Conservation (phyloP, 2,329 filamentous ascomycete species). For the Rhinocladiella similis region DNA sequence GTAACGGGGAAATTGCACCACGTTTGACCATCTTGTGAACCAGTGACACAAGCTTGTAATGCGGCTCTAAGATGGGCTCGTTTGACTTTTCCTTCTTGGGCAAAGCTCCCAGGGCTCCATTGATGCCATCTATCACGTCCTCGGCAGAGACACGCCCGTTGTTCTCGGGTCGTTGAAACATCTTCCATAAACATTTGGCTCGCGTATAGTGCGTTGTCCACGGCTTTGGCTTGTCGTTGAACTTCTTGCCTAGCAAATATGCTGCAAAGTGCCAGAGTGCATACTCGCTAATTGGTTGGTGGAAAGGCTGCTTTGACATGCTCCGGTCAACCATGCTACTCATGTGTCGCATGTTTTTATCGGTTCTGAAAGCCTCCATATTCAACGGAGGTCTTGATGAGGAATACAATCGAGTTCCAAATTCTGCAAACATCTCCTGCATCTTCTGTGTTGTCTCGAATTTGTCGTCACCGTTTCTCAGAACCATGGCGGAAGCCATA, state of each 20-base stretch:
- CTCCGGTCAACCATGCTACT: constrained; percentile 54
- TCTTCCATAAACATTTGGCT: constrained; percentile 72
- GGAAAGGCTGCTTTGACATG: constrained; percentile 60
- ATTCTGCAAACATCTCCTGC: constrained; percentile 67
- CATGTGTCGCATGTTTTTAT: constrained; percentile 62
- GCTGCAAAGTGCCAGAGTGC: constrained; percentile 66
- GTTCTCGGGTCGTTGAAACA: constrained; percentile 52
- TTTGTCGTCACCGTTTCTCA: constrained; percentile 56
- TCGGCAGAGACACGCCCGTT: constrained; percentile 38
- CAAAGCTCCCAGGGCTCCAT: constrained; percentile 60
- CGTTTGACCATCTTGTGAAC: constrained; percentile 74
- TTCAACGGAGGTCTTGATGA: constrained; percentile 67
- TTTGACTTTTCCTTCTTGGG: constrained; percentile 60
- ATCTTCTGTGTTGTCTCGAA: constrained; percentile 57
- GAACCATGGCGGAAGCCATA: constrained; percentile 66
- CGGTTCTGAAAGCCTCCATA: constrained; percentile 66
- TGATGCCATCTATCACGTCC: constrained; percentile 58
- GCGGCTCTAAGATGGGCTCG: constrained; percentile 84
- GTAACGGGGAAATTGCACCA: constrained; percentile 45
- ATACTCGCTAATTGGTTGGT: constrained; percentile 55
- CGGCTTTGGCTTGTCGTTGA: constrained; percentile 58
- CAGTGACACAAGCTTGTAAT: constrained; percentile 85
- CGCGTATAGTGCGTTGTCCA: constrained; percentile 71
- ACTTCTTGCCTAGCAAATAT: constrained; percentile 60
- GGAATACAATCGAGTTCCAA: constrained; percentile 67